phyloP scores from a whole-genome alignment of 257 asterid species.

The Plantago ovata region DNA sequence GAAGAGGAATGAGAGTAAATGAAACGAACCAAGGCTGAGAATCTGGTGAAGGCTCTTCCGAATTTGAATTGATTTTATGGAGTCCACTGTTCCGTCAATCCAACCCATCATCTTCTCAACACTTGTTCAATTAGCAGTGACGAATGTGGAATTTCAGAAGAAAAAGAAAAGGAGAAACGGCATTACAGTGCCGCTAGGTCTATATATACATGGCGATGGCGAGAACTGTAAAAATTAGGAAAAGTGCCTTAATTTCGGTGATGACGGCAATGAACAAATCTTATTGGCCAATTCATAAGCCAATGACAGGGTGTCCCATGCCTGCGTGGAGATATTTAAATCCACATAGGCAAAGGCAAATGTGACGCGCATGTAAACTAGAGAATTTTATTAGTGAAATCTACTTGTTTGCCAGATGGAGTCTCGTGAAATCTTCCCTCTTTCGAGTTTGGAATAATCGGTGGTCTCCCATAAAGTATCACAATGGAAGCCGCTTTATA shows the following conservation, averaged over 20 bases:
- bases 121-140: conserved; percentile 6
- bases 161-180: conserved; percentile 11
- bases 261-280: conserved; percentile 29
- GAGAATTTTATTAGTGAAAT: too few species aligned
- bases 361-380: too few species aligned
- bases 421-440: too few species aligned
- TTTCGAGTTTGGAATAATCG: too few species aligned
- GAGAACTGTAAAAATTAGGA: too few species aligned
- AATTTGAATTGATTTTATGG: conserved; percentile 45
- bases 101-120: conserved; percentile 36
- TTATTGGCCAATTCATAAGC: conserved; percentile 36
- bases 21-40: conserved; percentile 46
- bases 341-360: too few species aligned
- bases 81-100: conserved; percentile 33
- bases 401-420: too few species aligned
- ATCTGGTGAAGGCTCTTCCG: conserved; percentile 51
- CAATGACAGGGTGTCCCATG: conserved; percentile 13
- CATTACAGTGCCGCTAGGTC: conserved; percentile 15
- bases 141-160: not conserved
- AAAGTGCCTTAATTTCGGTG: not conserved
- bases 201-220: too few species aligned
- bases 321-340: conserved; percentile 26
- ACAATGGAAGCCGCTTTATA: too few species aligned
- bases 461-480: too few species aligned
- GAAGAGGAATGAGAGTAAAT: not conserved